These are phyloP conservation scores for Boletales sp. DNA, from an alignment of 768 basidiomycete genomes.

Conservation along the genomic window DNA sequence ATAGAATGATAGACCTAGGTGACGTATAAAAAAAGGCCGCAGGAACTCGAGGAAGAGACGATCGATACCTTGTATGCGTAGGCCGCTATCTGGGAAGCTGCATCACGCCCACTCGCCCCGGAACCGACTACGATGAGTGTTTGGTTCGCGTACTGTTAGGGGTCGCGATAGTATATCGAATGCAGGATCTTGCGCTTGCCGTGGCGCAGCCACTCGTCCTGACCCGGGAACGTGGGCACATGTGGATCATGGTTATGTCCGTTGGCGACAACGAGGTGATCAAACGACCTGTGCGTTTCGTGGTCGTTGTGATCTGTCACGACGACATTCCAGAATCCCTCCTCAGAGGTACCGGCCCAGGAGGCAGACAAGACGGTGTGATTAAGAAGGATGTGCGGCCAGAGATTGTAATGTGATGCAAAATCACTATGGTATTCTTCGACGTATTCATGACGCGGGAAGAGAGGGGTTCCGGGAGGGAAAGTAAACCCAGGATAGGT, in stretches of 20 bases:
- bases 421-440: constrained; percentile 45
- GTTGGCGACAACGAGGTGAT: constrained; percentile 55
- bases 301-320: constrained; percentile 24
- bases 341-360: constrained; percentile 40
- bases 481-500: constrained; percentile 55
- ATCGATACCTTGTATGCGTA: constrained; percentile 40
- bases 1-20: constrained; percentile 36
- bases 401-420: constrained; percentile 37
- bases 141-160: constrained; percentile 39
- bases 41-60: neutral
- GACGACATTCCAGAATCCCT: constrained; percentile 45
- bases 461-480: constrained; percentile 47
- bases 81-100: constrained; percentile 38
- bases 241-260: constrained; percentile 55
- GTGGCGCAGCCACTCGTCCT: constrained; percentile 45
- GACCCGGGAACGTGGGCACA: constrained; percentile 43
- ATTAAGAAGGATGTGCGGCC: constrained; percentile 38
- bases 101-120: constrained; percentile 46
- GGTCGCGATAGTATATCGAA: constrained; percentile 51
- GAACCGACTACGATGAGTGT: constrained; percentile 51
- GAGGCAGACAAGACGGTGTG: constrained; percentile 40
- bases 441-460: constrained; percentile 44
- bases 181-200: constrained; percentile 42
- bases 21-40: neutral
- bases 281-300: constrained; percentile 31